Base-by-base conservation (phyloP, 352 stramenopile genomes). In the Phytophthora europaea region DNA sequence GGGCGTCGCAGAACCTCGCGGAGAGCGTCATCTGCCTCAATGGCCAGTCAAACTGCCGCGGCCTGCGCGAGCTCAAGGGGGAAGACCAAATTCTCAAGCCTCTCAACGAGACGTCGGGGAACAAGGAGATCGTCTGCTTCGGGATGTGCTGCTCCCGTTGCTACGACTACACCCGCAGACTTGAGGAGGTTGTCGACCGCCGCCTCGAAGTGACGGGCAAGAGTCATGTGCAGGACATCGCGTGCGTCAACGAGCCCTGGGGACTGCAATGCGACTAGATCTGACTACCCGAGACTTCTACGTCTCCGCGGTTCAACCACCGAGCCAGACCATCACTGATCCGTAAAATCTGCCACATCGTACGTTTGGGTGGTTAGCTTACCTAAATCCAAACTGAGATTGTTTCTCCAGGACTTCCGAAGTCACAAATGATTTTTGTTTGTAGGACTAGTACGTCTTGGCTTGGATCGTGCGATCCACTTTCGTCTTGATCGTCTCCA, bases 211-310 rank as follows among this genome's bases (percentile, higher is more conserved):
- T 57, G 43, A 48, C 59, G 26, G 59, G 45, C 10, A 43, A 65
- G 16, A 47, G 59, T 31, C 40, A 65, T 36, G 10, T 57, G 26
- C 54, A 65, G 12, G 26, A 23, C 10, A 43, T 65, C 6, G 59
- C 16, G 45, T 65, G 59, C 9, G 28, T 48, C 43, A 57, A 23
- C 26, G 23, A 52, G 4, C 31, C 28, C 8, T 60, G 31, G 47
- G 50, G 31, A 43, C 34, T 67, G 22, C 15, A 28, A 13, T 67
- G 61, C 61, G 60, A 52, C 31, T 67, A 47, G n/a, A 45, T 13
- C 36, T 43, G 13, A 40, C 34, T 13, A 18, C 5, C 13, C 18
- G 38, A 16, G 38, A 10, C 38, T 15, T 4, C 38, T 16, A 47
- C 4, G 38, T n/a, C 38, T 18, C 38, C 38, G n/a, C 7, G 18